phyloP scores from a whole-genome alignment of 2,329 filamentous ascomycete species.

The Ascochyta viciae-villosae region DNA sequence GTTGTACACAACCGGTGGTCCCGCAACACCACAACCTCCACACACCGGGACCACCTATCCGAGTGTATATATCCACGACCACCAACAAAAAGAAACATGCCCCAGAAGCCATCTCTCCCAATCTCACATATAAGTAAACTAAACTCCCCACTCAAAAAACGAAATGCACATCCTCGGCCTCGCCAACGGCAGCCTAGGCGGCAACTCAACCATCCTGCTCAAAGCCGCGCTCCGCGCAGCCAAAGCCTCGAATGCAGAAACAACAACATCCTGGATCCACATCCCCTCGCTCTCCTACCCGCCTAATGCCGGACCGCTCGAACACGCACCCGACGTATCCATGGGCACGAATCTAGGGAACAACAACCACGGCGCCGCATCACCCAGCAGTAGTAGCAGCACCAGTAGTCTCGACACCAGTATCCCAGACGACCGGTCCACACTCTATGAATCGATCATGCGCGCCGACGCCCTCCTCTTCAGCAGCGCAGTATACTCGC shows the following conservation, averaged over 20 bases:
- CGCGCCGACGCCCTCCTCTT: conserved; percentile 15
- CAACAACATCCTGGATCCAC: conserved; percentile 20
- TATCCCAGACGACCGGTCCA: conserved; percentile 3
- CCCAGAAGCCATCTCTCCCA: background rate
- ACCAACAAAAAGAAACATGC: background rate
- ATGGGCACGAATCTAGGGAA: conserved; percentile 12
- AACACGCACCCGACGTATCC: conserved; percentile 6
- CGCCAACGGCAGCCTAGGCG: conserved; percentile 15
- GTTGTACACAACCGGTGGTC: background rate
- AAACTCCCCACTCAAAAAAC: background rate
- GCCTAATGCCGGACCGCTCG: conserved; percentile 11
- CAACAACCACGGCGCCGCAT: background rate
- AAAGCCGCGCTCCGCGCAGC: conserved; percentile 17
- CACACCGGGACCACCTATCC: background rate
- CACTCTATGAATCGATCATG: conserved; percentile 12
- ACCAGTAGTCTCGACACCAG: background rate
- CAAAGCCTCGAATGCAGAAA: background rate
- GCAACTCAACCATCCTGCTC: conserved; percentile 19
- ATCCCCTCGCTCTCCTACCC: conserved; percentile 15
- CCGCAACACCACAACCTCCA: background rate
- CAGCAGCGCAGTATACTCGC: conserved; percentile 17
- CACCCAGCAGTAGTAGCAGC: background rate
- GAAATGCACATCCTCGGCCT: conserved; percentile 22
- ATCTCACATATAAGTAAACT: no score
- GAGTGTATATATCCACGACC: background rate